Evolutionary conservation across 371 early-diverging fungal genomes (phyloP).

Genomic region (Mortierella sp.): DNA sequence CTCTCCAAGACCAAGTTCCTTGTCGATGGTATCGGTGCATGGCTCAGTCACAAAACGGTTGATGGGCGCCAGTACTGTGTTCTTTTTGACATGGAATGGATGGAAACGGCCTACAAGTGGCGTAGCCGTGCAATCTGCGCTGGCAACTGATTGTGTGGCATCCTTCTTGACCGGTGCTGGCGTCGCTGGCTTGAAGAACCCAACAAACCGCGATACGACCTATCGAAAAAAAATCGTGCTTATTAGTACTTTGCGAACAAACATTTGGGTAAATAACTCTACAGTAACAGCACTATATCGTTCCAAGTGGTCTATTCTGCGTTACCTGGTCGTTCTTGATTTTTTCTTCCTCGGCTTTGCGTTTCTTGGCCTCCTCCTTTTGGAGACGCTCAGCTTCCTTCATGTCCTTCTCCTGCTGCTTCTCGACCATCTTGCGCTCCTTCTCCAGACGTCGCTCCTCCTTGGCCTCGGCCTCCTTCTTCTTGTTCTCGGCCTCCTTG

Average conservation of each 20-base stretch:
- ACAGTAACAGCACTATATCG: not conserved
- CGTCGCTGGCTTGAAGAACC: conserved; percentile 45
- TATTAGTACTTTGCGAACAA: too few relatives aligned
- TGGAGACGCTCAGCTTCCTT: conserved; percentile 60
- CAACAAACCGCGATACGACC: conserved; percentile 45
- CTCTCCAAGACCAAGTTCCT: conserved; percentile 21
- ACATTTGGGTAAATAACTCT: too few relatives aligned
- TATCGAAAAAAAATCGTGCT: conserved; percentile 9
- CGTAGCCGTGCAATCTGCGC: conserved; percentile 29
- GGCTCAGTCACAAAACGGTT: conserved; percentile 44
- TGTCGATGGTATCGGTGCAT: conserved; percentile 37
- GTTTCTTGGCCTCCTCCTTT: conserved; percentile 59
- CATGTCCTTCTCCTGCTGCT: conserved; percentile 58
- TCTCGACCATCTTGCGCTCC: conserved; percentile 59
- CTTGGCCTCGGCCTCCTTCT: conserved; percentile 52
- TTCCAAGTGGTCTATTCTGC: not conserved
- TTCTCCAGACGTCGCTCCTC: conserved; percentile 56
- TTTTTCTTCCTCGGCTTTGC: conserved; percentile 58
- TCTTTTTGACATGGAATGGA: conserved; percentile 75
- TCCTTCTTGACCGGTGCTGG: conserved; percentile 34
- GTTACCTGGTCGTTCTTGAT: conserved; percentile 46
- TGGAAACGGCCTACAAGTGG: conserved; percentile 64
- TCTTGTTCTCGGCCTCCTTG: conserved; percentile 51
- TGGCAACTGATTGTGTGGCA: conserved; percentile 13
- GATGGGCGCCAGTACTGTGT: conserved; percentile 62